Evolutionary conservation across 1,284 basidiomycete species (phyloP), one percentile per base, ranked within the genome.

Genomic region (Moniliophthora roreri): DNA sequence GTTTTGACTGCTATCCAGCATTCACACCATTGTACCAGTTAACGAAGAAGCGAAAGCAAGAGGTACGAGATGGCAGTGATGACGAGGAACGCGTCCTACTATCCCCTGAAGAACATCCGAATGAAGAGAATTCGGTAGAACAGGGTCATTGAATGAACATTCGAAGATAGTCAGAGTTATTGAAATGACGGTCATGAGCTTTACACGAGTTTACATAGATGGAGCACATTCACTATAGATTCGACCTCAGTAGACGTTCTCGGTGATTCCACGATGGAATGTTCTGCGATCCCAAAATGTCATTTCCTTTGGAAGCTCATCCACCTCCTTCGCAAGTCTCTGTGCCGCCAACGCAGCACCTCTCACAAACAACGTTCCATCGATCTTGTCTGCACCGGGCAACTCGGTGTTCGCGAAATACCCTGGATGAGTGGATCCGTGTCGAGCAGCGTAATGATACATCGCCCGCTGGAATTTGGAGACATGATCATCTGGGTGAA

Each of bases 401-500:
- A 46, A 32, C 24, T 46, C 44, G n/a, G 23, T 32, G 18, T 46
- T 32, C 23, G 24, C 44, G 28, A 46, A 46, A 15, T 28, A 46
- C 6, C 44, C 44, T 1, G 23, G 10, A 26, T 23, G 66, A 18
- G 65, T 60, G n/a, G 50, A 23, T 5, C 78, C 81, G 41, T 79
- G 82, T 42, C 75, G 46, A 16, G 64, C 50, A 1, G 70, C 74
- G 49, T 75, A 82, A 62, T 82, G 78, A 10, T 71, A 71, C 42
- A 85, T 66, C 2, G 83, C 70, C 15, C 84, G 75, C 57, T 82
- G 78, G 23, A 78, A 60, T 65, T 85, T 86, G 55, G 75, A 69
- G 4, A 84, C 62, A 62, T 86, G 84, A 54, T 86, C 82, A 60
- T 84, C 78, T 0, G 80, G 78, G 56, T 82, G 78, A 16, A 69